Evolutionary conservation across 495 filamentous ascomycete species (phyloP).

Genomic region (Pseudotulostoma volvatum): DNA sequence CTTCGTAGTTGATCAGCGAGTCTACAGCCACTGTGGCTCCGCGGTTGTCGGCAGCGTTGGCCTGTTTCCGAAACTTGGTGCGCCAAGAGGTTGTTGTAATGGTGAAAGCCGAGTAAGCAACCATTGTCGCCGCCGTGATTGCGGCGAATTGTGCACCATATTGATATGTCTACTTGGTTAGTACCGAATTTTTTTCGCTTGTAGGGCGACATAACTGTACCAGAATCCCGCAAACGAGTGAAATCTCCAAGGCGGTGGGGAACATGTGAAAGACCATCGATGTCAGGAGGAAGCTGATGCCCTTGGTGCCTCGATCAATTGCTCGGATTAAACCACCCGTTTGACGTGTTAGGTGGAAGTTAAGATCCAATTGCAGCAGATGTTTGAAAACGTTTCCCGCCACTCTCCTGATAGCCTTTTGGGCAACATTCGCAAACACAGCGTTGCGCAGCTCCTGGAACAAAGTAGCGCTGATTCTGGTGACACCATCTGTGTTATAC

Average conservation of each 20-base stretch:
- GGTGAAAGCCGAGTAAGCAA: conserved; percentile 84
- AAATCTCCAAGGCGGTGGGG: conserved; percentile 84
- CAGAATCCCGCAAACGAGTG: conserved; percentile 83
- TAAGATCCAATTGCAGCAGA: conserved; percentile 71
- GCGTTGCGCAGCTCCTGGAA: conserved; percentile 91
- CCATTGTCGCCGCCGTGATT: conserved; percentile 82
- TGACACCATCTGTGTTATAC: conserved; percentile 48
- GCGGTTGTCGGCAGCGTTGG: conserved; percentile 90
- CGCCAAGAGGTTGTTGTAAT: conserved; percentile 92
- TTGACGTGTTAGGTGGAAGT: conserved; percentile 85
- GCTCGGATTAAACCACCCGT: conserved; percentile 88
- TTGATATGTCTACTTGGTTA: conserved; percentile 57
- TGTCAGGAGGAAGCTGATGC: conserved; percentile 88
- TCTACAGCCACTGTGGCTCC: conserved; percentile 93
- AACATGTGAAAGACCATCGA: conserved; percentile 98
- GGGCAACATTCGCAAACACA: conserved; percentile 89
- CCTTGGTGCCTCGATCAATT: conserved; percentile 93
- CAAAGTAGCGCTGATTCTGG: conserved; percentile 69
- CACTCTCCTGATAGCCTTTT: conserved; percentile 86
- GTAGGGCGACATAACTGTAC: conserved; percentile 18
- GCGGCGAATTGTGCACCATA: conserved; percentile 83
- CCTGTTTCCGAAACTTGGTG: conserved; percentile 86
- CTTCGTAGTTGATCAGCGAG: conserved; percentile 94
- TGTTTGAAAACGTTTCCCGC: conserved; percentile 88
- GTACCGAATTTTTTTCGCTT: conserved; percentile 4